phyloP scores from a whole-genome alignment of 2,329 filamentous ascomycete genomes.

The Thyridium curvatum region DNA sequence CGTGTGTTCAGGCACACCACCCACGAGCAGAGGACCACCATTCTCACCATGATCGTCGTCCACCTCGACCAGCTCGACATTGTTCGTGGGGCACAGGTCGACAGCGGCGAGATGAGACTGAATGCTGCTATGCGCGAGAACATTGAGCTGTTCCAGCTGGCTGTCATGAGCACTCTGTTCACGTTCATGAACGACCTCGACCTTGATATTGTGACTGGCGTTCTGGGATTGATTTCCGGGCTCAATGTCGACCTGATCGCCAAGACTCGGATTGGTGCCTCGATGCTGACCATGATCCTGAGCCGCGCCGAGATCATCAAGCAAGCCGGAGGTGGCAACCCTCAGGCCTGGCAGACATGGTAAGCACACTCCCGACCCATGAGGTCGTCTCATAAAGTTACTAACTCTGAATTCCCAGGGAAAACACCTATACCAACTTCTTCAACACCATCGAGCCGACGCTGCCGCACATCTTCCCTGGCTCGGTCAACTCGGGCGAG shows the following conservation, averaged over 20 bases:
- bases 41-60: conserved; percentile 91
- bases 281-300: conserved; percentile 87
- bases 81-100: conserved; percentile 71
- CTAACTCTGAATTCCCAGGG: conserved; percentile 44
- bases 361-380: too few species aligned
- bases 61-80: conserved; percentile 91
- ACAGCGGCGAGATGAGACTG: conserved; percentile 64
- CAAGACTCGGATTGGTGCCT: conserved; percentile 80
- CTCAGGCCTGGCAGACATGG: conserved; percentile 78
- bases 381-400: too few species aligned
- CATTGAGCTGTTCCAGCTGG: conserved; percentile 81
- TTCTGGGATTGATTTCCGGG: conserved; percentile 78
- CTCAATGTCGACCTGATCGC: conserved; percentile 81
- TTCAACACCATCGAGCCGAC: conserved; percentile 84
- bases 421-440: conserved; percentile 73
- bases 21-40: conserved; percentile 87
- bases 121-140: conserved; percentile 78
- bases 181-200: conserved; percentile 86
- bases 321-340: conserved; percentile 63
- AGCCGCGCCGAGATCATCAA: conserved; percentile 92
- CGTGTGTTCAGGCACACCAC: conserved; percentile 92
- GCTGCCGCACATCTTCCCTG: conserved; percentile 82
- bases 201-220: conserved; percentile 82
- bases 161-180: conserved; percentile 86
- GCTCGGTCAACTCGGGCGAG: conserved; percentile 80